These are phyloP conservation scores for Ilex asprella DNA, from an alignment of 257 asterid genomes.

Conservation along the genomic window DNA sequence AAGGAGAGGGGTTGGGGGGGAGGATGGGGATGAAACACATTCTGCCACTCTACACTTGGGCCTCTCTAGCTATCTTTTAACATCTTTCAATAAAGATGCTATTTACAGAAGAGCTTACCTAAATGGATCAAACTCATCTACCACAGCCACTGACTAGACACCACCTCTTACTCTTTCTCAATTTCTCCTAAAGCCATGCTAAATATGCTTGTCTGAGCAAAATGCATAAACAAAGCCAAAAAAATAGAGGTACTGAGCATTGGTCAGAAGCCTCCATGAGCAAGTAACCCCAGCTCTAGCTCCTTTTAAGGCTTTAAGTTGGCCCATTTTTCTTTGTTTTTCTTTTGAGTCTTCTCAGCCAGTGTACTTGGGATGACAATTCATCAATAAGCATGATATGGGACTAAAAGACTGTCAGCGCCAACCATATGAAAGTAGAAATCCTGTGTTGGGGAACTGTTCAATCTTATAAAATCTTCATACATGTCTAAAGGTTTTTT, in stretches of 20 bases:
- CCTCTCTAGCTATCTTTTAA: constrained; percentile 13
- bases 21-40: constrained; percentile 12
- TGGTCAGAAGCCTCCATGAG: constrained; percentile 22
- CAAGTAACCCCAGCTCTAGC: constrained; percentile 15
- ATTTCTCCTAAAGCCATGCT: constrained; percentile 6
- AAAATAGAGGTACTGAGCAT: constrained; percentile 6
- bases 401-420: neutral
- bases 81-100: constrained; percentile 37
- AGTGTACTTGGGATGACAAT: constrained; percentile 19
- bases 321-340: constrained; percentile 13
- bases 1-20: neutral
- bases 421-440: too few relatives aligned
- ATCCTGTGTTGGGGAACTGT: too few relatives aligned
- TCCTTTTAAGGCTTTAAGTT: constrained; percentile 8
- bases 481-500: too few relatives aligned
- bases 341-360: constrained; percentile 23
- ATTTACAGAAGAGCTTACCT: constrained; percentile 8
- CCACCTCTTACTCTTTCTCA: constrained; percentile 13
- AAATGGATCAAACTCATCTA: constrained; percentile 17
- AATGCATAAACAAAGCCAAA: neutral
- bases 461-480: too few relatives aligned
- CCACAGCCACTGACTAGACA: constrained; percentile 21
- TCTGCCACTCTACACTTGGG: constrained; percentile 16
- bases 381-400: neutral
- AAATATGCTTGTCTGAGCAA: constrained; percentile 1